Conservation (phyloP, 768 basidiomycete species). For the Udeniomyces megalosporus region DNA sequence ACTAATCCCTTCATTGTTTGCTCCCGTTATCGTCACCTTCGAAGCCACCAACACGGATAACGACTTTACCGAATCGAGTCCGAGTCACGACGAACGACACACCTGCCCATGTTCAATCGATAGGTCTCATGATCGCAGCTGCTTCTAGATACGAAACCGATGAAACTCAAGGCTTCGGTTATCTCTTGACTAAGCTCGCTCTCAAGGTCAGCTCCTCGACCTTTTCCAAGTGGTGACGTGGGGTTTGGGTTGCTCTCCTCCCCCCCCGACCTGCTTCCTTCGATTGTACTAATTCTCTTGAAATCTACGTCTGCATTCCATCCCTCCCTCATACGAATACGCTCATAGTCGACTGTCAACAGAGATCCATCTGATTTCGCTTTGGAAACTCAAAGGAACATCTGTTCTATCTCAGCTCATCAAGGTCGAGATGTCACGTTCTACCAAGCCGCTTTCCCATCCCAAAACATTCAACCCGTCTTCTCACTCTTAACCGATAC, state of each 20-base stretch:
- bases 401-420: slow-evolving; percentile 57
- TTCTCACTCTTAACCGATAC: slow-evolving; percentile 84
- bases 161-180: slow-evolving; percentile 59
- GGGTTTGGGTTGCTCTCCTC: background rate
- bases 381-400: slow-evolving; percentile 17
- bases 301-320: too few species aligned
- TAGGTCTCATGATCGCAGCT: slow-evolving; percentile 86
- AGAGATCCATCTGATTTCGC: slow-evolving; percentile 66
- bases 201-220: slow-evolving; percentile 54
- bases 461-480: slow-evolving; percentile 61
- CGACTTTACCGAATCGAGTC: slow-evolving; percentile 28
- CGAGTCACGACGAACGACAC: slow-evolving; percentile 79
- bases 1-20: background rate
- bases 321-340: background rate
- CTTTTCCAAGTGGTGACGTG: background rate
- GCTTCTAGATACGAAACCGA: slow-evolving; percentile 75
- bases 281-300: too few species aligned
- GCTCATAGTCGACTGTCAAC: slow-evolving; percentile 49
- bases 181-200: slow-evolving; percentile 88
- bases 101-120: slow-evolving; percentile 83
- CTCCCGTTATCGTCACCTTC: background rate
- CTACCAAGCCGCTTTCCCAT: slow-evolving; percentile 94
- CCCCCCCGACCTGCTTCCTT: too few species aligned
- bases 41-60: slow-evolving; percentile 13
- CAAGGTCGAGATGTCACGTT: slow-evolving; percentile 86